A percentile compares a stretch with the other conserved stretches of the same genome.
These are phyloP conservation scores for Lablab purpureus DNA, from an alignment of 306 rosid species.

Conservation along the genomic window DNA sequence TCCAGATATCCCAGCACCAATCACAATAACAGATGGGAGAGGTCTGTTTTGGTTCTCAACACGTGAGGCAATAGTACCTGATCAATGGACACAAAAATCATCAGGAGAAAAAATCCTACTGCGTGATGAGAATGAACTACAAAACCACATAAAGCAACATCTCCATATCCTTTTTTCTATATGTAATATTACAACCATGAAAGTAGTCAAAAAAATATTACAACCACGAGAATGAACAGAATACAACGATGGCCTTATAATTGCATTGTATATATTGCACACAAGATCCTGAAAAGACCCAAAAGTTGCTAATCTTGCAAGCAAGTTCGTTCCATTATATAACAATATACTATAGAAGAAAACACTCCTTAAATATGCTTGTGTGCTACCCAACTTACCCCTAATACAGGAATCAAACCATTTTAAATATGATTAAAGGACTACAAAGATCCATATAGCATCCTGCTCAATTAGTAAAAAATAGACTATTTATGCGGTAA, in stretches of 20 bases:
- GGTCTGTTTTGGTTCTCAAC: constrained; percentile 47
- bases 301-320: background rate
- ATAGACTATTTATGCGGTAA: background rate
- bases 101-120: constrained; percentile 31
- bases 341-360: background rate
- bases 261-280: background rate
- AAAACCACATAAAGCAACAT: background rate
- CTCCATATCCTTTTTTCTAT: background rate
- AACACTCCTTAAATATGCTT: background rate
- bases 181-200: background rate
- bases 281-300: background rate
- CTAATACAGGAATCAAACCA: background rate
- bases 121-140: background rate
- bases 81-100: constrained; percentile 43
- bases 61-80: constrained; percentile 54
- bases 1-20: constrained; percentile 94
- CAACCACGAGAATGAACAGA: background rate
- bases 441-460: background rate
- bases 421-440: background rate
- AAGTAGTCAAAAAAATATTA: background rate
- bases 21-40: constrained; percentile 78
- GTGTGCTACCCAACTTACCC: background rate
- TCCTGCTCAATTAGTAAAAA: background rate
- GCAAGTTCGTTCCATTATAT: background rate
- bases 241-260: background rate